Conservation (phyloP, 495 filamentous ascomycete genomes). For the Haplographium delicatum region DNA sequence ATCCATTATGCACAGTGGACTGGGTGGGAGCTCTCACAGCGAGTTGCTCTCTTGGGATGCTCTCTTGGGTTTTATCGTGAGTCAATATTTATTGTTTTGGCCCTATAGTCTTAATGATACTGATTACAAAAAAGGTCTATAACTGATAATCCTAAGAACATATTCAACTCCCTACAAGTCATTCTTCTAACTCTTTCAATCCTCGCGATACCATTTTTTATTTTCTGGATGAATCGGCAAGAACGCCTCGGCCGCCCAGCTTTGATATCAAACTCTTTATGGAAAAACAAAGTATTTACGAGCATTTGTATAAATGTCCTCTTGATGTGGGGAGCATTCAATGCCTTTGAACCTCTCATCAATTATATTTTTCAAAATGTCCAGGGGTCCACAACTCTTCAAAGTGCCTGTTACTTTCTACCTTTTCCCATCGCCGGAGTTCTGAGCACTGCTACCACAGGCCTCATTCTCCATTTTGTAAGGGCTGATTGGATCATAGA, state of each 20-base stretch:
- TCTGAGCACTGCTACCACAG: not conserved
- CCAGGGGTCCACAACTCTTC: not conserved
- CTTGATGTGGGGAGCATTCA: constrained; percentile 16
- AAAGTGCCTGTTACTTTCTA: not conserved
- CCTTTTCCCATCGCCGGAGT: not conserved
- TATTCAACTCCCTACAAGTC: too few species aligned
- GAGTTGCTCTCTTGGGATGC: too few species aligned
- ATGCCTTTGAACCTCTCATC: not conserved
- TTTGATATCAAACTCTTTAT: constrained; percentile 50
- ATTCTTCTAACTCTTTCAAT: not conserved
- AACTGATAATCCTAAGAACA: too few species aligned
- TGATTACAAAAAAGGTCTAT: too few species aligned
- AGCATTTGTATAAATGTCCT: constrained; percentile 46
- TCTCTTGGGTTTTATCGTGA: too few species aligned
- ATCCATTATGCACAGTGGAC: too few species aligned
- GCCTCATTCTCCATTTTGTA: not conserved
- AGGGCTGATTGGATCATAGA: not conserved
- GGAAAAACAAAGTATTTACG: constrained; percentile 45
- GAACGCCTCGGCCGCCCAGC: constrained; percentile 37
- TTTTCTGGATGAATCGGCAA: constrained; percentile 27
- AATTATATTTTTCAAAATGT: not conserved
- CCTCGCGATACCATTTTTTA: not conserved
- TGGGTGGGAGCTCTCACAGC: too few species aligned
- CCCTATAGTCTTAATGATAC: too few species aligned
- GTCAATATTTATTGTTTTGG: too few species aligned